Evolutionary conservation across 306 rosid genomes (phyloP).

Genomic region (Castanea mollissima): DNA sequence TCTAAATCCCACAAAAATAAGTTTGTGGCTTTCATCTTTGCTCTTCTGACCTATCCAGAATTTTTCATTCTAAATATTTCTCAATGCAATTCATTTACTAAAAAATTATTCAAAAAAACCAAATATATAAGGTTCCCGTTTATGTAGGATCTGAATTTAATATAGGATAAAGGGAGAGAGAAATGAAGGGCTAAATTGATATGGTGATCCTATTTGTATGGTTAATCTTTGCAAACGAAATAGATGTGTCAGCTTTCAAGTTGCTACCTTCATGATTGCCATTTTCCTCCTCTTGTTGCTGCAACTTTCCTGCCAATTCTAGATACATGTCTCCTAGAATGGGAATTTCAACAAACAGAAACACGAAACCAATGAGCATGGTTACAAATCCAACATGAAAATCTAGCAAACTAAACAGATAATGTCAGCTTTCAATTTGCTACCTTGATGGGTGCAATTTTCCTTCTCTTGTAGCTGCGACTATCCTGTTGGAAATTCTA

Average conservation of each 20-base stretch:
- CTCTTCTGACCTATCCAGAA: not conserved
- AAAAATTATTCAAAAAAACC: too few relatives aligned
- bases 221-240: not conserved
- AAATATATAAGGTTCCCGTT: too few relatives aligned
- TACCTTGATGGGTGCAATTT: conserved; percentile 21
- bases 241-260: conserved; percentile 1
- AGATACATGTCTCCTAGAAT: conserved; percentile 44
- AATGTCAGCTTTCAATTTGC: conserved; percentile 5
- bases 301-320: conserved; percentile 40
- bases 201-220: not conserved
- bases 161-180: not conserved
- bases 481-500: conserved; percentile 35
- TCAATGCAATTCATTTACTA: not conserved
- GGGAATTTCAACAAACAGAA: conserved; percentile 49
- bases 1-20: not conserved
- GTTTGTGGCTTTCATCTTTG: not conserved
- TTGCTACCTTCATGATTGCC: conserved; percentile 19
- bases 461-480: conserved; percentile 34
- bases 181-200: not conserved
- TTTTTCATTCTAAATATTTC: not conserved
- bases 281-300: conserved; percentile 32
- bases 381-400: too few relatives aligned
- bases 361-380: not conserved
- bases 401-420: not conserved
- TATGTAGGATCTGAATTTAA: too few relatives aligned